Percentiles rank a stretch among this genome's conserved stretches.
Conservation (phyloP, 495 filamentous ascomycete species). For the Xylaria telfairii region DNA sequence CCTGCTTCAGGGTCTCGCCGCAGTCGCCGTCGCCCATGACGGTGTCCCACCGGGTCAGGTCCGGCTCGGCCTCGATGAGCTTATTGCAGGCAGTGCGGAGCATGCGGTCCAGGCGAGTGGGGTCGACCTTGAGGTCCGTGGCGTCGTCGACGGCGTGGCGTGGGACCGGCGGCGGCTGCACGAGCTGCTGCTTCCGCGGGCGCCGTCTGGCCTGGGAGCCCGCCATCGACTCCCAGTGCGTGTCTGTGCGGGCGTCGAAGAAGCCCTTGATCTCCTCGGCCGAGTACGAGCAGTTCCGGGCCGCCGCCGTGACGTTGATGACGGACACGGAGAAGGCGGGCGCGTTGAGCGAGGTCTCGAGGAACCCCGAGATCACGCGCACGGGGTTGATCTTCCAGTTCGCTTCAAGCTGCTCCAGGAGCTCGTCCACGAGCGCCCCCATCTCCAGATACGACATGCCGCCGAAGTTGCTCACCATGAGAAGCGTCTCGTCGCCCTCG, state of each 20-base stretch:
- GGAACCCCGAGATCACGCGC: slow-evolving; percentile 57
- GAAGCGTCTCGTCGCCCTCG: slow-evolving; percentile 58
- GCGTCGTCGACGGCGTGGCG: slow-evolving; percentile 43
- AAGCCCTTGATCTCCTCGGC: slow-evolving; percentile 58
- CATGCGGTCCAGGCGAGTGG: slow-evolving; percentile 52
- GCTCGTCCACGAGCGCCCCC: slow-evolving; percentile 60
- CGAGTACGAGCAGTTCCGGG: slow-evolving; percentile 50
- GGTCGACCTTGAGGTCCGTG: slow-evolving; percentile 50
- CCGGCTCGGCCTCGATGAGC: slow-evolving; percentile 60
- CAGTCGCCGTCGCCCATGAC: slow-evolving; percentile 72
- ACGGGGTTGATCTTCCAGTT: slow-evolving; percentile 55
- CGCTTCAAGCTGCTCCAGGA: slow-evolving; percentile 53
- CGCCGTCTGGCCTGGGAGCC: slow-evolving; percentile 46
- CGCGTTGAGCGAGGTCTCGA: slow-evolving; percentile 68
- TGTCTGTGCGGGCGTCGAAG: slow-evolving; percentile 60
- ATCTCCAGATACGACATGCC: slow-evolving; percentile 67
- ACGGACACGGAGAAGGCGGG: slow-evolving; percentile 67
- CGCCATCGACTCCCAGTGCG: slow-evolving; percentile 56
- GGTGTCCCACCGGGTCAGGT: slow-evolving; percentile 66
- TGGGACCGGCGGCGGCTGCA: slow-evolving; percentile 43
- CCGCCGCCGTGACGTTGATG: slow-evolving; percentile 59
- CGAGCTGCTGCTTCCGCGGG: slow-evolving; percentile 48
- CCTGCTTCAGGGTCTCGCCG: slow-evolving; percentile 63
- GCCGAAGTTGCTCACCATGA: slow-evolving; percentile 68
- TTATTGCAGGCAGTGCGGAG: slow-evolving; percentile 57